These are phyloP conservation scores for Phytophthora citrophthora DNA, from an alignment of 352 stramenopile genomes.

Conservation along the genomic window DNA sequence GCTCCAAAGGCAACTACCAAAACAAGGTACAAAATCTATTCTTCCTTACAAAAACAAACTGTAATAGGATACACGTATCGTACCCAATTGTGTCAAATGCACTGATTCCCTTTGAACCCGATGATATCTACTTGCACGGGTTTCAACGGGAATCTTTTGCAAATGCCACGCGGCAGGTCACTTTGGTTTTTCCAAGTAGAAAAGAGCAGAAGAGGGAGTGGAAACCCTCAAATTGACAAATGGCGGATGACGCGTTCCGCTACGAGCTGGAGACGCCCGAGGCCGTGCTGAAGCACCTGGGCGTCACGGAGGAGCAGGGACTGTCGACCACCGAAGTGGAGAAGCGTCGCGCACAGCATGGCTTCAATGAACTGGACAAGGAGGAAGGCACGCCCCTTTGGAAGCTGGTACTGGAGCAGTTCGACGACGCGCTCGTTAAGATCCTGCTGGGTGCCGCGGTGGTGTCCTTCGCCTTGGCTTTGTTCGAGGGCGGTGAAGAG, in stretches of 20 bases:
- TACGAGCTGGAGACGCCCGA: conserved; percentile 74
- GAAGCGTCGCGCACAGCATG: conserved; percentile 60
- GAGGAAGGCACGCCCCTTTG: conserved; percentile 90
- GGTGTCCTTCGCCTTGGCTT: conserved; percentile 94
- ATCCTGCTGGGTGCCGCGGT: conserved; percentile 97
- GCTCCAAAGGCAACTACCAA: neutral
- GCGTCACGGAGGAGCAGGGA: conserved; percentile 64
- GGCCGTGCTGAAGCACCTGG: conserved; percentile 81
- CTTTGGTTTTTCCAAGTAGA: conserved; percentile 22
- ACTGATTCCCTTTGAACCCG: conserved; percentile 10
- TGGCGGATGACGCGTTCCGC: conserved; percentile 40
- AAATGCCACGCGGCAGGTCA: conserved; percentile 30
- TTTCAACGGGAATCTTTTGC: conserved; percentile 13
- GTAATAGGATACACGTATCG: too few relatives aligned
- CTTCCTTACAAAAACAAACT: conserved; percentile 1
- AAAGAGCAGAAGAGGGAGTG: conserved; percentile 10
- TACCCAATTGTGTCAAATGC: neutral
- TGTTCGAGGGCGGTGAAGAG: conserved; percentile 89
- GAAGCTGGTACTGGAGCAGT: conserved; percentile 98
- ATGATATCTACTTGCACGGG: conserved; percentile 12
- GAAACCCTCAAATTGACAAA: conserved; percentile 4
- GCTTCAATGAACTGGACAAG: conserved; percentile 92
- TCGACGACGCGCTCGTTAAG: conserved; percentile 98
- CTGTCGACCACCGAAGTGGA: conserved; percentile 62
- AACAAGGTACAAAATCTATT: too few relatives aligned